A percentile compares a stretch with the other conserved stretches of the same genome.
Evolutionary conservation across 2,329 filamentous ascomycete species (phyloP).

Genomic region (Cladosporium sp.): DNA sequence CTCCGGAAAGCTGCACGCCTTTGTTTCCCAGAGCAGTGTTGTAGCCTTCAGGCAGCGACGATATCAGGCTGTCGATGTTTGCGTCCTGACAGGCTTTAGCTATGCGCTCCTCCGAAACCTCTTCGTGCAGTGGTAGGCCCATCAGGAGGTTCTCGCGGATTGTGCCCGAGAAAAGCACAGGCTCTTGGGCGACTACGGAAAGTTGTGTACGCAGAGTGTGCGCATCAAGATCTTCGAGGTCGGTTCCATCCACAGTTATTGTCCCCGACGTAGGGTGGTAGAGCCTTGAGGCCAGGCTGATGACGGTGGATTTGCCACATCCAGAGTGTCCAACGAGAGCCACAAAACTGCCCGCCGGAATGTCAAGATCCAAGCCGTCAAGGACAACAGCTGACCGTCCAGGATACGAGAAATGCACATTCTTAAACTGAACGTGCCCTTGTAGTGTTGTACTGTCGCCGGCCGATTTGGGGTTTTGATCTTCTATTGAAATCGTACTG

Average conservation of each 20-base stretch:
- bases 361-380: slow-evolving; percentile 37
- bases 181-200: slow-evolving; percentile 49
- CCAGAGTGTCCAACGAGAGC: slow-evolving; percentile 70
- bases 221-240: slow-evolving; percentile 39
- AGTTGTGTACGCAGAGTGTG: slow-evolving; percentile 43
- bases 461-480: not conserved
- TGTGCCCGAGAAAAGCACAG: slow-evolving; percentile 48
- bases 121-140: slow-evolving; percentile 22
- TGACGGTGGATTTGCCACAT: slow-evolving; percentile 71
- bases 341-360: slow-evolving; percentile 56
- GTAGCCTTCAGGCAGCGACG: slow-evolving; percentile 31
- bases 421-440: slow-evolving; percentile 18
- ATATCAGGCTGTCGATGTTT: slow-evolving; percentile 26
- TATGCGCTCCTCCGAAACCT: slow-evolving; percentile 39
- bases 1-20: slow-evolving; percentile 28
- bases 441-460: not conserved
- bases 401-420: slow-evolving; percentile 52
- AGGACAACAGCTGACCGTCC: slow-evolving; percentile 30
- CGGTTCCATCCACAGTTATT: slow-evolving; percentile 51
- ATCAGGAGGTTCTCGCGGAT: slow-evolving; percentile 42
- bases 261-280: slow-evolving; percentile 66
- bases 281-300: slow-evolving; percentile 63
- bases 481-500: not conserved
- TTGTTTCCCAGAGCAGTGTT: slow-evolving; percentile 28
- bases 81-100: slow-evolving; percentile 34